A percentile compares a stretch with the other conserved stretches of the same genome.
Conservation (phyloP, 2,329 filamentous ascomycete genomes). For the Aspergillus tamarii region DNA sequence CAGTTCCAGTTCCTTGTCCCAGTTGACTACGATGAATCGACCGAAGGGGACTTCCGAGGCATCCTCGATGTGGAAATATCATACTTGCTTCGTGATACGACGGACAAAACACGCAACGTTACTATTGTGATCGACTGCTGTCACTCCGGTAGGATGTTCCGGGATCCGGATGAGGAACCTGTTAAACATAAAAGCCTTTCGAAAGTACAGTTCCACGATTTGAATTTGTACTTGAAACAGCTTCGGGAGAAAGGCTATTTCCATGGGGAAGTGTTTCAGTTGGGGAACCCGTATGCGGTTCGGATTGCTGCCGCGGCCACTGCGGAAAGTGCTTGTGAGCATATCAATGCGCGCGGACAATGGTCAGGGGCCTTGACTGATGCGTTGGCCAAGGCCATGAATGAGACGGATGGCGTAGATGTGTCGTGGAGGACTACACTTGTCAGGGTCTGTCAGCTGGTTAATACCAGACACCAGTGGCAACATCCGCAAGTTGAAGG, state of each 20-base stretch:
- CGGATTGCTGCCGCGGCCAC: constrained; percentile 3
- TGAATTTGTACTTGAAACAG: neutral
- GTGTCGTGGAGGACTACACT: constrained; percentile 8
- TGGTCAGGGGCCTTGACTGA: constrained; percentile 9
- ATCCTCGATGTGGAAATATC: constrained; percentile 9
- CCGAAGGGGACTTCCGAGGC: neutral
- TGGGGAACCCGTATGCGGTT: constrained; percentile 7
- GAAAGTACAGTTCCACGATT: neutral
- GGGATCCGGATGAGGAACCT: neutral
- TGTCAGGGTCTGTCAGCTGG: constrained; percentile 3
- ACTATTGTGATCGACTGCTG: constrained; percentile 10
- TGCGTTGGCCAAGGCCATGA: neutral
- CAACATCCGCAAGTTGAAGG: constrained; percentile 6
- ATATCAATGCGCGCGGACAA: neutral
- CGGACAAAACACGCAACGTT: constrained; percentile 5
- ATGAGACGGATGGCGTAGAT: neutral
- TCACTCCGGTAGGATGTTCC: constrained; percentile 1
- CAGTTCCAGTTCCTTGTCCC: constrained; percentile 8
- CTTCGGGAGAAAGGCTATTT: neutral
- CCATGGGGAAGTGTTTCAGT: neutral
- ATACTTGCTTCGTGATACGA: constrained; percentile 1
- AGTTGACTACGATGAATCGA: constrained; percentile 4
- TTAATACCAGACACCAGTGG: neutral
- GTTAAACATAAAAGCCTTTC: neutral
- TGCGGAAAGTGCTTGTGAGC: constrained; percentile 6